These are phyloP conservation scores for Tetraselmis striata DNA, from an alignment of 139 green algal species.

Conservation along the genomic window DNA sequence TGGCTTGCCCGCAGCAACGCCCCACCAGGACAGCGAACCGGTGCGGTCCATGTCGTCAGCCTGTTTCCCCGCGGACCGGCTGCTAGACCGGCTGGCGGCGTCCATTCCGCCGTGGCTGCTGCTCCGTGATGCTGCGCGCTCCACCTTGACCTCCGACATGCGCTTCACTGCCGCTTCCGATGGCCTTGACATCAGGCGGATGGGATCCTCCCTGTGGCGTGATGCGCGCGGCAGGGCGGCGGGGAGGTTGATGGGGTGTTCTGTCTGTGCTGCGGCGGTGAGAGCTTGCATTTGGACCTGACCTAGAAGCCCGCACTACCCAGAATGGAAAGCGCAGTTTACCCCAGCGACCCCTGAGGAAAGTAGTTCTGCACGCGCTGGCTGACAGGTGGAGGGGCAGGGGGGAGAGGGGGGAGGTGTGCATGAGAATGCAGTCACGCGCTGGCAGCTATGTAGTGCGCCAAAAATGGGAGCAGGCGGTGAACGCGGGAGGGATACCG, in stretches of 20 bases:
- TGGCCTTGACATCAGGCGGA: background rate
- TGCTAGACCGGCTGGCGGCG: background rate
- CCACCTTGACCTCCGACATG: background rate
- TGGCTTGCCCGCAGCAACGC: background rate
- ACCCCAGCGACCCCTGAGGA: background rate
- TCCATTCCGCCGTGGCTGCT: background rate
- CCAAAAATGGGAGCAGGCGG: background rate
- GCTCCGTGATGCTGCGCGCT: background rate
- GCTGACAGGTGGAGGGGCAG: background rate
- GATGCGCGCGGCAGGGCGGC: too few relatives aligned
- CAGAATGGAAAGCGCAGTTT: too few relatives aligned
- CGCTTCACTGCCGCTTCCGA: background rate
- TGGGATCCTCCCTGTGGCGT: background rate
- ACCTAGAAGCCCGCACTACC: too few relatives aligned
- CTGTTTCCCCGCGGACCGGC: too few relatives aligned
- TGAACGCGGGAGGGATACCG: background rate
- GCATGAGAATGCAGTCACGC: background rate
- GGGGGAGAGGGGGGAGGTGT: background rate
- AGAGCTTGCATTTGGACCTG: too few relatives aligned
- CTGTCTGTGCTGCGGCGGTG: too few relatives aligned
- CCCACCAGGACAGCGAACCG: background rate
- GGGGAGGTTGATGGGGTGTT: too few relatives aligned
- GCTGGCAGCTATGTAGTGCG: background rate
- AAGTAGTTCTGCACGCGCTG: background rate
- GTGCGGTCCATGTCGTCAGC: background rate